Conservation (phyloP, 495 filamentous ascomycete species). For the Aspergillus bertholletiae region DNA sequence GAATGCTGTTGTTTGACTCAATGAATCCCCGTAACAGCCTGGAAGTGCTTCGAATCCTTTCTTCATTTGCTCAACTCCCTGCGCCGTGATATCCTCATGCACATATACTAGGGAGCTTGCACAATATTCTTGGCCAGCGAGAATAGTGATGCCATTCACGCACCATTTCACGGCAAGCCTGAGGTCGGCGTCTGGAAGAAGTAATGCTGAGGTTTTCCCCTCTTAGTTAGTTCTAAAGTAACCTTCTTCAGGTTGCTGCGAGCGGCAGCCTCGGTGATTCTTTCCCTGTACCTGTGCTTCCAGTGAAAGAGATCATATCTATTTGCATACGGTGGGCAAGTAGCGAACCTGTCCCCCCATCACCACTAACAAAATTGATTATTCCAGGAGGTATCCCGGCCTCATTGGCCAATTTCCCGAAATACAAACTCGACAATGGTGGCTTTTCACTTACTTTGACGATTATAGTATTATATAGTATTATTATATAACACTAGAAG, state of each 20-base stretch:
- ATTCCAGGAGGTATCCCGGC: constrained; percentile 86
- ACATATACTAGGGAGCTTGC: constrained; percentile 7
- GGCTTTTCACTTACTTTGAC: constrained; percentile 88
- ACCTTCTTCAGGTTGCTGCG: constrained; percentile 43
- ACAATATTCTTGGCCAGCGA: constrained; percentile 11
- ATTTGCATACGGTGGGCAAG: constrained; percentile 8
- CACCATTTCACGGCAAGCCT: constrained; percentile 6
- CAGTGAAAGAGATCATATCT: constrained; percentile 17
- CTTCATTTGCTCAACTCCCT: constrained; percentile 75
- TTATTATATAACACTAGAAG: too few relatives aligned
- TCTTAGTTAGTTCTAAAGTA: constrained; percentile 33
- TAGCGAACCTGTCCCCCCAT: constrained; percentile 61
- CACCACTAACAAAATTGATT: constrained; percentile 78
- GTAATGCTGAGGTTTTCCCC: constrained; percentile 33
- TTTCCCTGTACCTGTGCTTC: constrained; percentile 10
- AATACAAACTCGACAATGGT: constrained; percentile 79
- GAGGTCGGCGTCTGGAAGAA: constrained; percentile 28
- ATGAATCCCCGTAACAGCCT: constrained; percentile 70
- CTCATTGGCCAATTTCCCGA: constrained; percentile 72
- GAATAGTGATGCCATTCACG: background rate
- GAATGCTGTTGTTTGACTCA: constrained; percentile 72
- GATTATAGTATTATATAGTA: constrained; percentile 64
- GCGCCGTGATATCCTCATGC: constrained; percentile 61
- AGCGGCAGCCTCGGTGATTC: constrained; percentile 17
- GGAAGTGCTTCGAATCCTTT: constrained; percentile 36